Conservation (phyloP, 306 rosid species). For the Cucurbita ficifolia region DNA sequence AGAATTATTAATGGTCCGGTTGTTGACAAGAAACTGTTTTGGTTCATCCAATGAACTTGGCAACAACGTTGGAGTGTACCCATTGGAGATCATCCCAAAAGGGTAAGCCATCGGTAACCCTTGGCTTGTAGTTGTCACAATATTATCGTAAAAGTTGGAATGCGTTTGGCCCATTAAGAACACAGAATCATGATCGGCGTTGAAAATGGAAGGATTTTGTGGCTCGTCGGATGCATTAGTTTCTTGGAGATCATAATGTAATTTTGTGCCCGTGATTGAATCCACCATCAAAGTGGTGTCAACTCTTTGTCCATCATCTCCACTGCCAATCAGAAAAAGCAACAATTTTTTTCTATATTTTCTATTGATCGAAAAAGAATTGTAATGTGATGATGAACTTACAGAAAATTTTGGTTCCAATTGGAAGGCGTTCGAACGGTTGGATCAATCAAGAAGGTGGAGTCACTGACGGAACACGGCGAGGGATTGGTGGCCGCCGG, state of each 20-base stretch:
- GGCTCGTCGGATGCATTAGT: not conserved
- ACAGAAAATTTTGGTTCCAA: not conserved
- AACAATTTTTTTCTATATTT: not conserved
- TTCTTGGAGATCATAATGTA: not conserved
- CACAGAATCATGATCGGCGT: not conserved
- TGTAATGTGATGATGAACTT: not conserved
- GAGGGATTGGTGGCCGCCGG: not conserved
- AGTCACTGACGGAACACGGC: not conserved
- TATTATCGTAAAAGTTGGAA: not conserved
- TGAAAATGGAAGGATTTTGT: not conserved
- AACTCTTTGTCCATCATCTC: not conserved
- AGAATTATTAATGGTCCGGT: not conserved
- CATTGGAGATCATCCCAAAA: not conserved
- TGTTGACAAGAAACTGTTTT: not conserved
- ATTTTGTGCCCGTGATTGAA: not conserved
- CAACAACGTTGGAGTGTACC: not conserved
- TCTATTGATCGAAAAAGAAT: not conserved
- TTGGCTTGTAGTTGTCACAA: not conserved
- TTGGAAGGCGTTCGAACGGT: not conserved
- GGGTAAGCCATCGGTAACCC: not conserved
- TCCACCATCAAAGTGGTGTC: not conserved
- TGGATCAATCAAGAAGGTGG: not conserved
- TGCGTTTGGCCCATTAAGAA: not conserved
- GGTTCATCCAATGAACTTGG: not conserved
- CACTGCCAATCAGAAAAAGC: not conserved